These are phyloP conservation scores for Phoenix roebelenii DNA, from an alignment of 176 grass and related monocot genomes.

Conservation along the genomic window DNA sequence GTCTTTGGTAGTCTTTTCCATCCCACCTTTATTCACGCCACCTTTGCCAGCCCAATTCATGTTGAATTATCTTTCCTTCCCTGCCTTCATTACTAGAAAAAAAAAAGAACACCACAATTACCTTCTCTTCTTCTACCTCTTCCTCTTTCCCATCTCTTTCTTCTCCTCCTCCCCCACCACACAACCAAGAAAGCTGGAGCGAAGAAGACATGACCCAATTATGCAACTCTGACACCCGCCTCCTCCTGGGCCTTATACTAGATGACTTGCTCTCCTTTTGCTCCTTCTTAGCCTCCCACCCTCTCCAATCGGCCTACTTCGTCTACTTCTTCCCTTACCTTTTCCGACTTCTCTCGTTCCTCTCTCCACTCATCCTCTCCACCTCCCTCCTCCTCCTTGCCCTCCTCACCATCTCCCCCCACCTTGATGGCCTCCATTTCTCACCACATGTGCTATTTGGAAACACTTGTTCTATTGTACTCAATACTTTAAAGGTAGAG, in stretches of 20 bases:
- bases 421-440: slow-evolving; percentile 2
- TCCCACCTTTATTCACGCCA: too few relatives aligned
- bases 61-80: too few relatives aligned
- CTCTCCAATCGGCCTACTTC: slow-evolving; percentile 63
- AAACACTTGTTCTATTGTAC: slow-evolving; percentile 43
- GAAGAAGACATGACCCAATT: too few relatives aligned
- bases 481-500: slow-evolving; percentile 39
- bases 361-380: slow-evolving; percentile 66
- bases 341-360: slow-evolving; percentile 36
- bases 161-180: too few relatives aligned
- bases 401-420: slow-evolving; percentile 42
- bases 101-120: too few relatives aligned
- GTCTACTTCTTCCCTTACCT: slow-evolving; percentile 64
- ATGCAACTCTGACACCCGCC: too few relatives aligned
- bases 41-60: too few relatives aligned
- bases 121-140: too few relatives aligned
- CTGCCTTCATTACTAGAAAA: too few relatives aligned
- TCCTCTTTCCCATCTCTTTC: too few relatives aligned
- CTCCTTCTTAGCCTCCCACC: slow-evolving; percentile 51
- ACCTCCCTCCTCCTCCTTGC: slow-evolving; percentile 52
- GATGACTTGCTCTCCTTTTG: slow-evolving; percentile 43
- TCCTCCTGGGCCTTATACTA: background rate
- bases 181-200: too few relatives aligned
- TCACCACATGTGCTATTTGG: slow-evolving; percentile 30
- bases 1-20: too few relatives aligned